Percentiles rank a stretch among this genome's conserved stretches.
These are phyloP conservation scores for Gelatoporia subvermispora DNA, from an alignment of 768 basidiomycete genomes.

Conservation along the genomic window DNA sequence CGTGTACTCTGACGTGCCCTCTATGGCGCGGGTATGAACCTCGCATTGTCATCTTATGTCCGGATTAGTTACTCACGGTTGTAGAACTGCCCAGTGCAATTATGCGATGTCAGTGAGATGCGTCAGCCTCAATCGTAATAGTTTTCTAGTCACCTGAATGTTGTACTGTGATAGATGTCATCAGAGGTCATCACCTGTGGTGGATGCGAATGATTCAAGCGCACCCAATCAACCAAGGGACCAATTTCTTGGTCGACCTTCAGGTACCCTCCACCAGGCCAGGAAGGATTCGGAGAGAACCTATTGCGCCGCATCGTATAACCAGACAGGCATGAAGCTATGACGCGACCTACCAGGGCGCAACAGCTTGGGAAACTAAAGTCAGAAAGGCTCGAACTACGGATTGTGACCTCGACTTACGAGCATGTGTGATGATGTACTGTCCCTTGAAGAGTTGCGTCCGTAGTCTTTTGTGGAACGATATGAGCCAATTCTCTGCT, in stretches of 20 bases:
- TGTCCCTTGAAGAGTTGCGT: conserved; percentile 39
- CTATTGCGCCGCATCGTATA: conserved; percentile 14
- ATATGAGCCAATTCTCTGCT: conserved; percentile 5
- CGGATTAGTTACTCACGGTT: conserved; percentile 20
- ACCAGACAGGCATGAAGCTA: neutral
- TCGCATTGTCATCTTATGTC: no score
- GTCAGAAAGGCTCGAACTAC: conserved; percentile 12
- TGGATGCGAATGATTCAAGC: neutral
- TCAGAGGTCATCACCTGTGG: no score
- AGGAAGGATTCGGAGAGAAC: conserved; percentile 27
- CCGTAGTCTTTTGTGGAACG: conserved; percentile 37
- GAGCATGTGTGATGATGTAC: conserved; percentile 53
- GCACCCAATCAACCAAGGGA: conserved; percentile 56
- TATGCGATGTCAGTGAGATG: neutral
- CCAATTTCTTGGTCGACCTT: conserved; percentile 52
- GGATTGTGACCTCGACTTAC: conserved; percentile 22
- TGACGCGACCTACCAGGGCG: conserved; percentile 38
- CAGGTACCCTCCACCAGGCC: conserved; percentile 45
- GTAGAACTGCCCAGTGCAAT: conserved; percentile 39
- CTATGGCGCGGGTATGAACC: conserved; percentile 19
- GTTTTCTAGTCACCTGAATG: conserved; percentile 13
- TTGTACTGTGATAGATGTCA: conserved; percentile 13
- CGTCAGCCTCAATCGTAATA: no score
- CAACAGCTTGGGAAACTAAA: conserved; percentile 30
- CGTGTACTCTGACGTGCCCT: conserved; percentile 34